Percentiles rank a stretch among this genome's conserved stretches.
phyloP scores from a whole-genome alignment of 768 basidiomycete genomes.

The Hortiboletus flavorubellus region DNA sequence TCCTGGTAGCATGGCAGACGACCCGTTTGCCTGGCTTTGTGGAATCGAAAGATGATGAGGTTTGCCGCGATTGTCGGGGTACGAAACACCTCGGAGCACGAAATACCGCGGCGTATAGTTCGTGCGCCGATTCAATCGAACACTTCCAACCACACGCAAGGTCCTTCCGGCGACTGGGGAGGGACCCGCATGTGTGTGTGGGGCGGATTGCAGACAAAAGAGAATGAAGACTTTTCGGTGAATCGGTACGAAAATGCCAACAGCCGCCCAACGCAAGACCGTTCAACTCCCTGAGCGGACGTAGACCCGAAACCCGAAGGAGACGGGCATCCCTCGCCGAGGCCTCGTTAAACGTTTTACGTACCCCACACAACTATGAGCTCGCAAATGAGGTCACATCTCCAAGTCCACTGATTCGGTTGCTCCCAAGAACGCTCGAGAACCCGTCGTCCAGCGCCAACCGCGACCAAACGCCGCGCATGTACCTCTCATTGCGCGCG shows the following conservation, averaged over 20 bases:
- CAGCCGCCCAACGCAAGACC: constrained; percentile 4
- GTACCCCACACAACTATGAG: neutral
- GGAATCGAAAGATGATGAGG: too few relatives aligned
- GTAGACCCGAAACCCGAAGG: neutral
- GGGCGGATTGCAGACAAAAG: neutral
- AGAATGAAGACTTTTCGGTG: neutral
- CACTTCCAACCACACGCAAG: too few relatives aligned
- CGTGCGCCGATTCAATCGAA: neutral
- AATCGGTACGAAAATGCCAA: constrained; percentile 8
- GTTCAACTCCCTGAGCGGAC: constrained; percentile 1
- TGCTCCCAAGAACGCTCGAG: neutral
- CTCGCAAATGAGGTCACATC: constrained; percentile 3
- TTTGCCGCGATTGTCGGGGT: too few relatives aligned
- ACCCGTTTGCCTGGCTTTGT: neutral
- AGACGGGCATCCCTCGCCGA: neutral
- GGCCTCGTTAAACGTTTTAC: constrained; percentile 4
- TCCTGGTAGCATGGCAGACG: neutral
- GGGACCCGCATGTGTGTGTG: neutral
- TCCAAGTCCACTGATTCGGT: neutral
- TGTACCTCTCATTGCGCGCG: constrained; percentile 3
- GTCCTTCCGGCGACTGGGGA: neutral
- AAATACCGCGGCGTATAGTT: neutral
- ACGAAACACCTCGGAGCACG: neutral
- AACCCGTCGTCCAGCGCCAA: neutral
- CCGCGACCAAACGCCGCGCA: constrained; percentile 8